Evolutionary conservation across 1,139 yeast genomes (phyloP), one percentile per base, ranked within the genome.

Genomic region (Magnusiomyces suaveolens): DNA sequence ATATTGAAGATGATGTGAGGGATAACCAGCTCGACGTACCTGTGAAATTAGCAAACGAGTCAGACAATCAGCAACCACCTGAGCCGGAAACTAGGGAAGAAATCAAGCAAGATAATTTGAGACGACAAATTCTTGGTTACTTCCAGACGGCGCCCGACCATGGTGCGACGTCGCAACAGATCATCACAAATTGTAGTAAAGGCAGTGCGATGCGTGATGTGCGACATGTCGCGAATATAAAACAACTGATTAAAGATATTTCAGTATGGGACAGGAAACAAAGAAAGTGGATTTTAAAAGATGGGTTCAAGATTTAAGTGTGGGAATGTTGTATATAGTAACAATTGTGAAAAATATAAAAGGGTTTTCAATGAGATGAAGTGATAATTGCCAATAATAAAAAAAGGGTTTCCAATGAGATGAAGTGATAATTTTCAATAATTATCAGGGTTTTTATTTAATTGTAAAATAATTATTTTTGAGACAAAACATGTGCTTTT

Each of bases 181-280:
- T 90, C 6, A 70, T 88, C 39, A 68, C 69, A n/a, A 68, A 73
- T 51, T 67, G 83, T 51, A 71, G 77, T 2, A n/a, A n/a, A n/a
- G n/a, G n/a, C n/a, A 66, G 83, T 38, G 66, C 71, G 51, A 68
- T 83, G 25, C 70, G 69, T 3, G 76, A 79, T 47, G 80, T 77
- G 25, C 76, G 76, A 54, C 86, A 84, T 47, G 79, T 87, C 50
- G 74, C 84, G 1, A 72, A 79, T 56, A 75, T 87, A 23, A 72
- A 96, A 51, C 82, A 87, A 1, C 76, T 89, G 77, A 66, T 90
- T 53, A 76, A 80, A 56, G 79, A 81, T 53, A 78, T 87, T 20
- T 87, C 95, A 3, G 69, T 65, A 0, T 90, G 96, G 92, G 80
- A 83, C 59, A 68, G 72, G 10, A 64, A 58, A 0, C 68, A 67